A percentile compares a stretch with the other conserved stretches of the same genome.
Conservation (phyloP, 2,329 filamentous ascomycete species). For the Colletotrichum musicola region DNA sequence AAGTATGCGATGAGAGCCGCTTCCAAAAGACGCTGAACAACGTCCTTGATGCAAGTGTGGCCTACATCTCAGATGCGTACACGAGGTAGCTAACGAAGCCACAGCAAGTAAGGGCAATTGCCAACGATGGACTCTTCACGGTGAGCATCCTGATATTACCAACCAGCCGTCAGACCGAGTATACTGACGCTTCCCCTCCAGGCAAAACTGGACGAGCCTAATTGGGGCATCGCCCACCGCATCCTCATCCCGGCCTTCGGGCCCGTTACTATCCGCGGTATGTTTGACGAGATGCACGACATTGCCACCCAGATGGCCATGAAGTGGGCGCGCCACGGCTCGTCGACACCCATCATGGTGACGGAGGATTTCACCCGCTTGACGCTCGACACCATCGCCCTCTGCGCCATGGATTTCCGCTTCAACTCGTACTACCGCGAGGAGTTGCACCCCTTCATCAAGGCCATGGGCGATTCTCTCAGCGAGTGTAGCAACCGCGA, state of each 20-base stretch:
- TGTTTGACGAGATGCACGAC: constrained; percentile 68
- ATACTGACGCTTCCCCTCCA: background rate
- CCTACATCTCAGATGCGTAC: no score
- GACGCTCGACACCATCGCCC: constrained; percentile 72
- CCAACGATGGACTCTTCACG: constrained; percentile 52
- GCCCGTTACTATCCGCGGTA: constrained; percentile 72
- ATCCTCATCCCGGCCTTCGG: constrained; percentile 78
- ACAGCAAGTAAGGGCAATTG: constrained; percentile 68
- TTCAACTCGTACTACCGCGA: constrained; percentile 74
- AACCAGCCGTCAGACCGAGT: background rate
- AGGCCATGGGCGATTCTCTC: constrained; percentile 72
- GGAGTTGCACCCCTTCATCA: constrained; percentile 50
- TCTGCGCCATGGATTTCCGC: constrained; percentile 69
- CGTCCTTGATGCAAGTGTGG: constrained; percentile 50
- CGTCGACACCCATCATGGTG: constrained; percentile 61
- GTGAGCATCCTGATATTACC: constrained; percentile 3
- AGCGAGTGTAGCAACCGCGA: constrained; percentile 64
- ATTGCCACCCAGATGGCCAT: constrained; percentile 65
- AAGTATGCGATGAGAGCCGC: constrained; percentile 74
- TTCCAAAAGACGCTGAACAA: constrained; percentile 70
- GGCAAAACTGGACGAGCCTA: constrained; percentile 37
- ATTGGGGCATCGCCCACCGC: constrained; percentile 68
- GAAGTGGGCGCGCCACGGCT: constrained; percentile 64
- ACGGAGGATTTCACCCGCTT: constrained; percentile 73
- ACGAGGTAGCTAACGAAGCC: background rate